Base-by-base conservation (phyloP, 2,329 filamentous ascomycete genomes). In the Shiraia sp. region DNA sequence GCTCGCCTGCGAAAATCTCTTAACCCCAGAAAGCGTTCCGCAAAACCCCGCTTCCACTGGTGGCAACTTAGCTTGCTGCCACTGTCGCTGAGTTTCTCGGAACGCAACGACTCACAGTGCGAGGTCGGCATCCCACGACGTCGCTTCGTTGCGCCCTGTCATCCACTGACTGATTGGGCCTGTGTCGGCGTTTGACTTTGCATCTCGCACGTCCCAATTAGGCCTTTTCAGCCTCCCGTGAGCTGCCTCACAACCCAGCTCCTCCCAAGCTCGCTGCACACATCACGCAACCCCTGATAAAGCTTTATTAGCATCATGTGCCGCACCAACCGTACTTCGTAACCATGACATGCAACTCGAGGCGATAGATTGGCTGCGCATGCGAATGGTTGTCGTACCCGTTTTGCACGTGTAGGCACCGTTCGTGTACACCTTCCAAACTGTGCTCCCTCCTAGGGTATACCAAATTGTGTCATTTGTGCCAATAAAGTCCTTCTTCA, bases 11-110 rank as follows among this genome's bases (percentile, higher is more conserved):
- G 31, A 32, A 49, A 48, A 42, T 41, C n/a, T 45, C 41, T 47
- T 43, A 51, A 53, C 57, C 59, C 57, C 52, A 53, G 49, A 43
- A 54, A 47, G 35, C 33, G 31, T n/a, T 38, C 36, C 44, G 16
- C 48, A 34, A 49, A 42, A 36, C 54, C 54, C 54, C 59, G 51
- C 53, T 38, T 36, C 40, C 41, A 47, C 49, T 59, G 53, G 52
- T 57, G 28, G 51, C 43, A 35, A 44, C 47, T 44, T n/a, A 24
- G 17, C 12, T 26, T 22, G n/a, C n/a, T n/a, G n/a, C n/a, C n/a
- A n/a, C 40, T 39, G 51, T 43, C 56, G 59, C 52, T 47, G 40
- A 40, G 54, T 49, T 57, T 61, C 45, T 62, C 59, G 59, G 59
- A 59, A 58, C 43, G 29, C 49, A 45, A 40, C 46, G 41, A 49